These are phyloP conservation scores for Phytophthora pluvialis DNA, from an alignment of 352 stramenopile genomes.

Conservation along the genomic window DNA sequence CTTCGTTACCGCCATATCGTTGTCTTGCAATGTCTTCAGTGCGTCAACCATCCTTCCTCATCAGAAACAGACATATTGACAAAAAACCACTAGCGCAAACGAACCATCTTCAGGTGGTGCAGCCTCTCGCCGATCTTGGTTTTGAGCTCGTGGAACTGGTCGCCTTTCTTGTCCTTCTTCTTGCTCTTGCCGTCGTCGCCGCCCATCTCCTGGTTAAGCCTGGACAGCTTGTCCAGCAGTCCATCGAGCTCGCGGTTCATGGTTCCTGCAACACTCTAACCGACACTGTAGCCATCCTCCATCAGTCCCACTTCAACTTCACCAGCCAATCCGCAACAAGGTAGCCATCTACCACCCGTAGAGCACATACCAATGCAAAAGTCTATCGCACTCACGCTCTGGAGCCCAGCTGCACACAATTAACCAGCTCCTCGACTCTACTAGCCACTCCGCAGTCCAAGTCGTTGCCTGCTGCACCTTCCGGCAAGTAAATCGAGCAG, in stretches of 20 bases:
- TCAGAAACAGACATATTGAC: neutral
- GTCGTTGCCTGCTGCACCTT: constrained; percentile 31
- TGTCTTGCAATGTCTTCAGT: constrained; percentile 74
- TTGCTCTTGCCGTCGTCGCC: constrained; percentile 76
- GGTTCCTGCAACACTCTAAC: constrained; percentile 7
- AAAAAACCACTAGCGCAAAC: neutral
- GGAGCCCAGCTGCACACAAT: neutral
- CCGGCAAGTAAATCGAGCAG: constrained; percentile 26
- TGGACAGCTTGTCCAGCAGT: constrained; percentile 71
- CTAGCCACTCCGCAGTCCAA: neutral
- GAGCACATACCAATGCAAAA: constrained; percentile 15
- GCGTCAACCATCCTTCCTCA: neutral
- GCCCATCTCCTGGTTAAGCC: constrained; percentile 85
- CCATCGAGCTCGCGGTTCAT: constrained; percentile 86
- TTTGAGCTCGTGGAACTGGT: constrained; percentile 86
- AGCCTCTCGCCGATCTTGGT: constrained; percentile 79
- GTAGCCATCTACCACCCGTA: constrained; percentile 16
- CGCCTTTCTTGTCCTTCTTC: constrained; percentile 64
- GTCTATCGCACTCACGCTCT: neutral
- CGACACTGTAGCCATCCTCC: constrained; percentile 34
- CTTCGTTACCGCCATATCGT: constrained; percentile 60
- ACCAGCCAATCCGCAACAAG: constrained; percentile 27
- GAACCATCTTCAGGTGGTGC: constrained; percentile 79
- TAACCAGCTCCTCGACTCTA: neutral
- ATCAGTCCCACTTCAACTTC: constrained; percentile 38